These are phyloP conservation scores for Tetrapisispora taiwanensis DNA, from an alignment of 805 yeast species.

Conservation along the genomic window DNA sequence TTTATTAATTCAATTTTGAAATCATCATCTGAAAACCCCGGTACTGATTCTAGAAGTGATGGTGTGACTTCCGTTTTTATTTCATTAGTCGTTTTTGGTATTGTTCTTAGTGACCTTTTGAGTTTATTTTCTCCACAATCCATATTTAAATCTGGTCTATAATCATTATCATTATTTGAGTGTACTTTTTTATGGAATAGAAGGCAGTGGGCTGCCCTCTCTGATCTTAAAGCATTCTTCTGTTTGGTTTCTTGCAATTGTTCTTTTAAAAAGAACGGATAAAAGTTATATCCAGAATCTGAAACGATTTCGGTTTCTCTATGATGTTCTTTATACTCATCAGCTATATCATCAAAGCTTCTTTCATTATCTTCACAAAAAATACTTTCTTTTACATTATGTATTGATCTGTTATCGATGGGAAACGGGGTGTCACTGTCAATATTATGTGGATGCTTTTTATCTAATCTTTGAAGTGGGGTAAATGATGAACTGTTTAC, in stretches of 20 bases:
- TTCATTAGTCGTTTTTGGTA: not conserved
- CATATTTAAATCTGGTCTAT: slow-evolving; percentile 21
- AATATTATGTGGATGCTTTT: not conserved
- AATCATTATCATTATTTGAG: slow-evolving; percentile 4
- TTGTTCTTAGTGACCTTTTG: not conserved
- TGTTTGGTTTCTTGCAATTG: slow-evolving; percentile 18
- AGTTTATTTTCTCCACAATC: slow-evolving; percentile 15
- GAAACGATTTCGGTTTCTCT: too few species aligned
- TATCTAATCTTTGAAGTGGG: slow-evolving; percentile 6
- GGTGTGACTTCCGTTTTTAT: not conserved
- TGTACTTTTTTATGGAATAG: slow-evolving; percentile 21
- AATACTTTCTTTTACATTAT: too few species aligned
- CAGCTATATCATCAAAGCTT: not conserved
- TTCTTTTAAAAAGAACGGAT: slow-evolving; percentile 17
- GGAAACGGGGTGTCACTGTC: slow-evolving; percentile 5
- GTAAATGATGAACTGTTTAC: slow-evolving; percentile 13
- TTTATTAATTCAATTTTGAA: not conserved
- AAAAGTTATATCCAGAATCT: slow-evolving; percentile 7
- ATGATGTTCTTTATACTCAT: not conserved
- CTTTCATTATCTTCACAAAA: not conserved
- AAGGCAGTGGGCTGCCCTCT: slow-evolving; percentile 24
- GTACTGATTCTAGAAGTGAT: slow-evolving; percentile 6
- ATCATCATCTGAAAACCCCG: slow-evolving; percentile 12
- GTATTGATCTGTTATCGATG: slow-evolving; percentile 4
- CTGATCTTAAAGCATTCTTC: slow-evolving; percentile 13